These are phyloP conservation scores for Microdochium trichocladiopsis DNA, from an alignment of 2,329 filamentous ascomycete species.

Conservation along the genomic window DNA sequence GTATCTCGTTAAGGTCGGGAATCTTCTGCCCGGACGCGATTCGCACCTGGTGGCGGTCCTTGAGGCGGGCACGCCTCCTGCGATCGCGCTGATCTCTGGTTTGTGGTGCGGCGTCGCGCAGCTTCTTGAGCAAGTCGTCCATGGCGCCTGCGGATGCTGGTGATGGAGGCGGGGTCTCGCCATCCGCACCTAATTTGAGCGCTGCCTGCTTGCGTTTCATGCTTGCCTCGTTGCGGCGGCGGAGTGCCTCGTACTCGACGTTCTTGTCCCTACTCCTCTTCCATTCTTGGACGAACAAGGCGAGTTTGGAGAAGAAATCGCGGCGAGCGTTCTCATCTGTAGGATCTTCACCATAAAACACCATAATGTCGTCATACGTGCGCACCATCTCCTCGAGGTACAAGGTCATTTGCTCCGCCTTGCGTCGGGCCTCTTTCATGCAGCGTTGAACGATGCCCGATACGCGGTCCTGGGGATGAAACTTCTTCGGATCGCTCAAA, in stretches of 20 bases:
- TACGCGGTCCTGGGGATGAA: constrained; percentile 95
- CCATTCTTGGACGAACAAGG: constrained; percentile 86
- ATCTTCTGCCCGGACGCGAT: constrained; percentile 84
- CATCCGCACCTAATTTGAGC: constrained; percentile 47
- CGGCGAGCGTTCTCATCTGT: constrained; percentile 85
- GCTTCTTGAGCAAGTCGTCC: constrained; percentile 91
- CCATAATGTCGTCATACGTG: constrained; percentile 91
- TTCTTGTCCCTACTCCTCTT: constrained; percentile 97
- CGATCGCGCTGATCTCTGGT: constrained; percentile 83
- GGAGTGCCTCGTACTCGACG: constrained; percentile 69
- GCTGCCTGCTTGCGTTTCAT: constrained; percentile 86
- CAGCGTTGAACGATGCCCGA: constrained; percentile 82
- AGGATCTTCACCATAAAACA: constrained; percentile 92
- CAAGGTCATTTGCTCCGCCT: constrained; percentile 90
- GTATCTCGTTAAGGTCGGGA: constrained; percentile 62
- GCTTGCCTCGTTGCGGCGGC: constrained; percentile 79
- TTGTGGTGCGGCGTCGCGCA: constrained; percentile 87
- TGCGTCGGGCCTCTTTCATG: constrained; percentile 95
- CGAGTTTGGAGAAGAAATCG: constrained; percentile 93
- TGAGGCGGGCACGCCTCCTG: constrained; percentile 76
- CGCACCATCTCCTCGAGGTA: constrained; percentile 90
- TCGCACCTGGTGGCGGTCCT: constrained; percentile 84
- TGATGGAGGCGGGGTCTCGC: constrained; percentile 45
- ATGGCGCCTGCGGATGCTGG: constrained; percentile 81
- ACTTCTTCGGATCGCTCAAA: constrained; percentile 91